Conservation (phyloP, 1,139 yeast genomes). For the Hanseniaspora uvarum region DNA sequence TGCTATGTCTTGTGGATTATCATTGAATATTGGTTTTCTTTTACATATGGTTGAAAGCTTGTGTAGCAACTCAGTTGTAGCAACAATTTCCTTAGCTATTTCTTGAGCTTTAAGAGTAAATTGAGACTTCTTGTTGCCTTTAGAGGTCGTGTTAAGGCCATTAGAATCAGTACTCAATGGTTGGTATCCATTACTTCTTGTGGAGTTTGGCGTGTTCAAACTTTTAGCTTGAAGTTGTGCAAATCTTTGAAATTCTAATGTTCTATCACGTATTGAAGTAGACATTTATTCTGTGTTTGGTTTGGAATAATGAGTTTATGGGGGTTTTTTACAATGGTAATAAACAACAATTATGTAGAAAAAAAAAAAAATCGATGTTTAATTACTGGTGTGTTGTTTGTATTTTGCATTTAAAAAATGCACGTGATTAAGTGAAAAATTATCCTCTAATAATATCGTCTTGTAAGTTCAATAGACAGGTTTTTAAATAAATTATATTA, state of each 20-base stretch:
- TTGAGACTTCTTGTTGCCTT: slow-evolving; percentile 41
- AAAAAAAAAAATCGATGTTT: neutral
- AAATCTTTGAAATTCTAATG: slow-evolving; percentile 31
- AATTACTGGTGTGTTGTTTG: no score
- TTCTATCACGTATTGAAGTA: slow-evolving; percentile 30
- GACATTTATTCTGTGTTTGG: neutral
- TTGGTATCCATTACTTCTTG: slow-evolving; percentile 17
- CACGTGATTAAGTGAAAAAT: no score
- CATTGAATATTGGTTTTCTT: slow-evolving; percentile 87
- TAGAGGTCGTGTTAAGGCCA: slow-evolving; percentile 18
- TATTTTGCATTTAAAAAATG: no score
- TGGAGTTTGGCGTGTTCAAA: neutral
- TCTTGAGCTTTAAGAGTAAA: slow-evolving; percentile 72
- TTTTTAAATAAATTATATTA: no score
- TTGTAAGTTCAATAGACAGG: no score
- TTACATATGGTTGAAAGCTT: slow-evolving; percentile 78
- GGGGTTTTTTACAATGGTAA: neutral
- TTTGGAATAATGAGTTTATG: neutral
- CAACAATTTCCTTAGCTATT: slow-evolving; percentile 81
- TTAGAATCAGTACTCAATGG: slow-evolving; percentile 7
- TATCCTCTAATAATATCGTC: no score
- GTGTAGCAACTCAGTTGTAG: slow-evolving; percentile 73
- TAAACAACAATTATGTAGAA: neutral
- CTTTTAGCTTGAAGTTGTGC: slow-evolving; percentile 27
- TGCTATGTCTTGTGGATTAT: slow-evolving; percentile 85